A percentile compares a stretch with the other conserved stretches of the same genome.
Conservation (phyloP, 1,284 basidiomycete genomes). For the Cryptococcus depauperatus region DNA sequence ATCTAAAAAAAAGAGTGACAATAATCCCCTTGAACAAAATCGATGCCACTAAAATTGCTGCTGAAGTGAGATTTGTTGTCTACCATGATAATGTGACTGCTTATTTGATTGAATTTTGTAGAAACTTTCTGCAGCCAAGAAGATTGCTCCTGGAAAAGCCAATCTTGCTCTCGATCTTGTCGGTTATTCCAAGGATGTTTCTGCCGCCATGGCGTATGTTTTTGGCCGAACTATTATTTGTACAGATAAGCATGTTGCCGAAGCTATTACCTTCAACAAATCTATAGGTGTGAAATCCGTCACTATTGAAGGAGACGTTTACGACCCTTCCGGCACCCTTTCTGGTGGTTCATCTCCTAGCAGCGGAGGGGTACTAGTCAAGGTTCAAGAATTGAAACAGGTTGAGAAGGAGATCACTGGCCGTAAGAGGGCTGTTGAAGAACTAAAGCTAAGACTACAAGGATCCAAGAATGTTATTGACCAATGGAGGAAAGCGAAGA, state of each 20-base stretch:
- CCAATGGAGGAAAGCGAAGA: slow-evolving; percentile 58
- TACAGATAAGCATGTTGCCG: slow-evolving; percentile 79
- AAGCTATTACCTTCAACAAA: slow-evolving; percentile 76
- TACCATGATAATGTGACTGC: background rate
- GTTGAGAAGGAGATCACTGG: slow-evolving; percentile 56
- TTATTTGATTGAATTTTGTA: slow-evolving; percentile 33
- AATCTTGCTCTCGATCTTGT: slow-evolving; percentile 79
- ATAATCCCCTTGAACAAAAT: slow-evolving; percentile 94
- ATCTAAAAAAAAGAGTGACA: slow-evolving; percentile 81
- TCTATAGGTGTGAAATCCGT: slow-evolving; percentile 71
- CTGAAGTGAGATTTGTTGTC: slow-evolving; percentile 51
- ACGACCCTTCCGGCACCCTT: slow-evolving; percentile 90
- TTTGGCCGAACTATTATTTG: slow-evolving; percentile 93
- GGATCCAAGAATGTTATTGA: slow-evolving; percentile 55
- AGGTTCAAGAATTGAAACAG: slow-evolving; percentile 71
- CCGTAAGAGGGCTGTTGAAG: slow-evolving; percentile 51
- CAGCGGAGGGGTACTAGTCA: slow-evolving; percentile 66
- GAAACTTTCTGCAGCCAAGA: slow-evolving; percentile 69
- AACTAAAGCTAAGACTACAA: slow-evolving; percentile 56
- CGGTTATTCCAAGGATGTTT: slow-evolving; percentile 74
- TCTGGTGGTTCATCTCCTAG: slow-evolving; percentile 83
- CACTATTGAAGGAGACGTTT: slow-evolving; percentile 90
- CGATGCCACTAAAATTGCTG: slow-evolving; percentile 58
- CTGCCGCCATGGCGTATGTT: slow-evolving; percentile 84
- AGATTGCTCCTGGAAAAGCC: slow-evolving; percentile 74